Percentiles rank a stretch among this genome's conserved stretches.
phyloP scores from a whole-genome alignment of 2,329 filamentous ascomycete genomes.

The Paecilomyces sp. region DNA sequence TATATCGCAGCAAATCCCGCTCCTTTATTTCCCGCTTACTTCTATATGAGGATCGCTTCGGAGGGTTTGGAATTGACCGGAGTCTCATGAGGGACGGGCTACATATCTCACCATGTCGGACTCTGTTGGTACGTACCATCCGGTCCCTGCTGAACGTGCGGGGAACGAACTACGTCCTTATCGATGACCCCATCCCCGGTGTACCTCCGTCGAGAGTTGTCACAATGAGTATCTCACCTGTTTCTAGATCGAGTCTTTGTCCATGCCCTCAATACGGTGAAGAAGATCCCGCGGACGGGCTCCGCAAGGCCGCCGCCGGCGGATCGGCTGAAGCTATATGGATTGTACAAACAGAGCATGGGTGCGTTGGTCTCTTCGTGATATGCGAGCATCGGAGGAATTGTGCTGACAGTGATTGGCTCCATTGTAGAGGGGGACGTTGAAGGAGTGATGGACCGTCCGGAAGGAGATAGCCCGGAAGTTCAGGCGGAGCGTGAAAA shows the following conservation, averaged over 20 bases:
- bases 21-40: background rate
- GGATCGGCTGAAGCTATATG: constrained; percentile 88
- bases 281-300: constrained; percentile 91
- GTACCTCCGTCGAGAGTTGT: background rate
- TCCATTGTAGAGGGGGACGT: constrained; percentile 71
- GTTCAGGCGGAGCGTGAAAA: constrained; percentile 55
- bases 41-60: background rate
- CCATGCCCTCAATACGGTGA: constrained; percentile 97
- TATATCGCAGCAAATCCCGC: background rate
- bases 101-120: constrained; percentile 35
- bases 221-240: background rate
- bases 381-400: background rate
- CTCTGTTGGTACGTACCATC: constrained; percentile 36
- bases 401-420: constrained; percentile 7
- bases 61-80: background rate
- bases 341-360: constrained; percentile 98
- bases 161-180: background rate
- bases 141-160: background rate
- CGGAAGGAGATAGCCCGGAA: constrained; percentile 47
- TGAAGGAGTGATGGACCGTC: constrained; percentile 84
- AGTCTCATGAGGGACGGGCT: constrained; percentile 20
- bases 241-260: constrained; percentile 90
- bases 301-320: constrained; percentile 77
- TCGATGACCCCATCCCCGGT: background rate
- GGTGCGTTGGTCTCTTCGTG: constrained; percentile 33